Evolutionary conservation across 768 basidiomycete species (phyloP).

Genomic region (Agaricus blazei): DNA sequence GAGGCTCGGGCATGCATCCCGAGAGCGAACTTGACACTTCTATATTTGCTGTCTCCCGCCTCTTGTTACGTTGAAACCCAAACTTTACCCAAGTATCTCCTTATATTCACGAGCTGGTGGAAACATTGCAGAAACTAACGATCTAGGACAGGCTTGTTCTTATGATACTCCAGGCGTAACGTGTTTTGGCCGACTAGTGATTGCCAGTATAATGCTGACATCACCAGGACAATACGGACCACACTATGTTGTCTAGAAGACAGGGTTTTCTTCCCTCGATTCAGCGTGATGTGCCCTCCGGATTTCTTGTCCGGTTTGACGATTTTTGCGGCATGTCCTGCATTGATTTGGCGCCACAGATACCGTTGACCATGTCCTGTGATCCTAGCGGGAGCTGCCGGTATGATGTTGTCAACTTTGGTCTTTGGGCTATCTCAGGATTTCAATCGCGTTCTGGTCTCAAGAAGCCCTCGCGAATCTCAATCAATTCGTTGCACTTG

Average conservation of each 20-base stretch:
- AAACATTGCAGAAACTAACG: slow-evolving; percentile 46
- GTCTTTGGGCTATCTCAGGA: slow-evolving; percentile 54
- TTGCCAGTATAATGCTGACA: neutral
- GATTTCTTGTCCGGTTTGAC: slow-evolving; percentile 44
- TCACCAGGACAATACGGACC: neutral
- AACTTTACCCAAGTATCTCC: slow-evolving; percentile 63
- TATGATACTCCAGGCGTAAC: slow-evolving; percentile 61
- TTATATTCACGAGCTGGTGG: slow-evolving; percentile 63
- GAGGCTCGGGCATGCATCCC: neutral
- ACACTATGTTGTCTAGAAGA: slow-evolving; percentile 42
- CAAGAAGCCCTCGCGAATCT: slow-evolving; percentile 31
- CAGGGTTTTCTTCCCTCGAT: slow-evolving; percentile 51
- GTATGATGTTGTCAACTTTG: slow-evolving; percentile 41
- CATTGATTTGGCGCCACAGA: slow-evolving; percentile 27
- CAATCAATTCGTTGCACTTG: neutral
- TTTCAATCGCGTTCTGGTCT: slow-evolving; percentile 37
- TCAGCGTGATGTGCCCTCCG: slow-evolving; percentile 57
- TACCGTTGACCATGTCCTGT: slow-evolving; percentile 54
- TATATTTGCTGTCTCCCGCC: slow-evolving; percentile 43
- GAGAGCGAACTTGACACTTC: neutral
- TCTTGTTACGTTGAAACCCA: slow-evolving; percentile 52
- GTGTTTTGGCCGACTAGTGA: slow-evolving; percentile 13
- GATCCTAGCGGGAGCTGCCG: slow-evolving; percentile 45
- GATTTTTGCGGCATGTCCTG: neutral
- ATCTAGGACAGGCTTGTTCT: slow-evolving; percentile 54